Conservation (phyloP, 495 filamentous ascomycete genomes). For the Penicillium canescens region DNA sequence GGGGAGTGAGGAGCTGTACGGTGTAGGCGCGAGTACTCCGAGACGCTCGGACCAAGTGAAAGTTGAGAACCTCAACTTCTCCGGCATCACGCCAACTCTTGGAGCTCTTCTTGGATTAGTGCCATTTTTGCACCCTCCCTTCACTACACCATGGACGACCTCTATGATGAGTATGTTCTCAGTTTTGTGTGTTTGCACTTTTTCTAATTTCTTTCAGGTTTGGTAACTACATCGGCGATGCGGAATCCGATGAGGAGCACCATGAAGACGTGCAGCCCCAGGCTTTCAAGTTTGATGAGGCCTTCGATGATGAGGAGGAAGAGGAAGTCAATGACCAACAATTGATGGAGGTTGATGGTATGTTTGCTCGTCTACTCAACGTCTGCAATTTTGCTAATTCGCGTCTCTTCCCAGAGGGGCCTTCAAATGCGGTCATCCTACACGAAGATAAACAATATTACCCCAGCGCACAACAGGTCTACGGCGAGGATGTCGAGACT, state of each 20-base stretch:
- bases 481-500: slow-evolving; percentile 91
- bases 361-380: slow-evolving; percentile 9
- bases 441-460: slow-evolving; percentile 99
- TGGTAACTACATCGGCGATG: slow-evolving; percentile 94
- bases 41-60: slow-evolving; percentile 29
- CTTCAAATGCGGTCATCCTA: slow-evolving; percentile 92
- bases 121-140: slow-evolving; percentile 5
- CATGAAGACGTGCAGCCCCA: slow-evolving; percentile 67
- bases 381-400: slow-evolving; percentile 13
- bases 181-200: neutral
- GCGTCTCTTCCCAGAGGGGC: slow-evolving; percentile 63
- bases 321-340: slow-evolving; percentile 68
- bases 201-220: slow-evolving; percentile 56
- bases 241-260: slow-evolving; percentile 85
- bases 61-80: slow-evolving; percentile 20
- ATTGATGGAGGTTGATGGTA: slow-evolving; percentile 92
- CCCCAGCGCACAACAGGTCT: slow-evolving; percentile 91
- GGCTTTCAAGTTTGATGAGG: slow-evolving; percentile 79
- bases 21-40: slow-evolving; percentile 32
- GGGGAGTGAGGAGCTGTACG: slow-evolving; percentile 33
- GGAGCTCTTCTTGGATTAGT: slow-evolving; percentile 1
- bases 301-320: slow-evolving; percentile 62
- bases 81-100: slow-evolving; percentile 24
- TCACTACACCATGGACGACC: slow-evolving; percentile 66
- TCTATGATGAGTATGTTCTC: slow-evolving; percentile 73